These are phyloP conservation scores for Apiospora kogelbergensis DNA, from an alignment of 2,329 filamentous ascomycete species.

Conservation along the genomic window DNA sequence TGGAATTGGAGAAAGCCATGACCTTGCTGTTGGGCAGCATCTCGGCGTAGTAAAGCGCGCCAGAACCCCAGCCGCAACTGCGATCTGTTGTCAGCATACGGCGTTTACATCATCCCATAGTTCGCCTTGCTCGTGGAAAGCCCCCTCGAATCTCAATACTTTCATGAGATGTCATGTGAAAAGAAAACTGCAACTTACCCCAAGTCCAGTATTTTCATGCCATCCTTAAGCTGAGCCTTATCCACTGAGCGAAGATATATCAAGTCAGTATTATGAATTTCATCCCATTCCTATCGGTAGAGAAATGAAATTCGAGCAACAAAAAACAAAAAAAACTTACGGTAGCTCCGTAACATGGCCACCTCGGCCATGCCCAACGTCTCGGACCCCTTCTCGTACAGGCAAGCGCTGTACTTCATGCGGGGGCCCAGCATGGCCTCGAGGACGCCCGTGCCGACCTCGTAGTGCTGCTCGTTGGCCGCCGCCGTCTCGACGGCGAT, in stretches of 20 bases:
- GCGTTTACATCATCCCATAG: not conserved
- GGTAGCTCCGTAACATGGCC: slow-evolving; percentile 63
- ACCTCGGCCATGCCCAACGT: slow-evolving; percentile 66
- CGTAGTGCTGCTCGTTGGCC: slow-evolving; percentile 72
- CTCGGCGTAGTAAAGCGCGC: slow-evolving; percentile 64
- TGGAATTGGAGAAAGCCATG: slow-evolving; percentile 69
- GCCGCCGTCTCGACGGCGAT: slow-evolving; percentile 68
- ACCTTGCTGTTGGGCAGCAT: slow-evolving; percentile 60
- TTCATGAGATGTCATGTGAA: too few relatives aligned
- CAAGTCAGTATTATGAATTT: too few relatives aligned
- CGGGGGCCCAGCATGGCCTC: slow-evolving; percentile 61
- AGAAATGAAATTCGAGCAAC: too few relatives aligned
- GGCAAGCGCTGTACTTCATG: slow-evolving; percentile 72
- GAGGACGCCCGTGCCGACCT: slow-evolving; percentile 67
- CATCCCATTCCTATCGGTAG: too few relatives aligned
- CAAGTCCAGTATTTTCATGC: slow-evolving; percentile 62
- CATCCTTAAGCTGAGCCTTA: slow-evolving; percentile 58
- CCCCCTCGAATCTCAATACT: too few relatives aligned
- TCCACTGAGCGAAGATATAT: slow-evolving; percentile 37
- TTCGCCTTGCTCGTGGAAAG: not conserved
- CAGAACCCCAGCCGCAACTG: slow-evolving; percentile 70
- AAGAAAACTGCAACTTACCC: slow-evolving; percentile 42
- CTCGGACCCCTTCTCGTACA: slow-evolving; percentile 63
- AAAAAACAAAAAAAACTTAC: not conserved
- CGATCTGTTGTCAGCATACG: not conserved